Evolutionary conservation across 176 grass and related monocot genomes (phyloP).

Genomic region (Musa schizocarpa): DNA sequence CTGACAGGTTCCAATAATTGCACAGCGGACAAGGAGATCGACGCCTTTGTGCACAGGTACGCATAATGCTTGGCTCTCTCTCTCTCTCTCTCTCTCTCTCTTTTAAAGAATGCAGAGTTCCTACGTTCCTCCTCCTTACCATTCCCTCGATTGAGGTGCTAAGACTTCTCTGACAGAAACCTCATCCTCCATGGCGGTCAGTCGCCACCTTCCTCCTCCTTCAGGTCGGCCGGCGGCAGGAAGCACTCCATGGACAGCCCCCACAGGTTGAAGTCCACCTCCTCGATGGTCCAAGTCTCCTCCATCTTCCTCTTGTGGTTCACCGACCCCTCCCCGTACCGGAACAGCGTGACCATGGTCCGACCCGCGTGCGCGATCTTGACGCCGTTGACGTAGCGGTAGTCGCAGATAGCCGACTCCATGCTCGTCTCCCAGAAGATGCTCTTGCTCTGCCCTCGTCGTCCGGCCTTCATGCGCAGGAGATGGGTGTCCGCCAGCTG

Average conservation of each 20-base stretch:
- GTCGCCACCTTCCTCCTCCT: slow-evolving; percentile 27
- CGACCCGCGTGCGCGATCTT: slow-evolving; percentile 82
- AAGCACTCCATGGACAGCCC: slow-evolving; percentile 65
- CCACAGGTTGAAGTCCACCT: slow-evolving; percentile 82
- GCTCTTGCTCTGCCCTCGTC: slow-evolving; percentile 46
- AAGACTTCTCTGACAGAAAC: too few species aligned
- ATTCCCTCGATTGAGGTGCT: too few species aligned
- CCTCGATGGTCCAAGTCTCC: slow-evolving; percentile 91
- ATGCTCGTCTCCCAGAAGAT: slow-evolving; percentile 96
- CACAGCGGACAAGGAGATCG: too few species aligned
- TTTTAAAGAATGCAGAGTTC: too few species aligned
- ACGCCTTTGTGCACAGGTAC: too few species aligned
- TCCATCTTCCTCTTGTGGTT: slow-evolving; percentile 96
- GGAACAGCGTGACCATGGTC: slow-evolving; percentile 68
- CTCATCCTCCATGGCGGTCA: slow-evolving; percentile 19
- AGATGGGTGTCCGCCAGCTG: slow-evolving; percentile 89
- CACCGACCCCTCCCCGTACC: slow-evolving; percentile 84
- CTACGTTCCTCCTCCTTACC: too few species aligned
- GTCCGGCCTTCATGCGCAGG: slow-evolving; percentile 80
- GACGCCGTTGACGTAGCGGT: slow-evolving; percentile 77
- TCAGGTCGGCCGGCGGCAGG: slow-evolving; percentile 62
- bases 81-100: too few species aligned
- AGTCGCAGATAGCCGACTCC: slow-evolving; percentile 82
- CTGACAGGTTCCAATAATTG: too few species aligned
- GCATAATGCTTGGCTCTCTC: too few species aligned